These are phyloP conservation scores for Ganoderma lingzhi DNA, from an alignment of 1,284 basidiomycete species.

Conservation along the genomic window DNA sequence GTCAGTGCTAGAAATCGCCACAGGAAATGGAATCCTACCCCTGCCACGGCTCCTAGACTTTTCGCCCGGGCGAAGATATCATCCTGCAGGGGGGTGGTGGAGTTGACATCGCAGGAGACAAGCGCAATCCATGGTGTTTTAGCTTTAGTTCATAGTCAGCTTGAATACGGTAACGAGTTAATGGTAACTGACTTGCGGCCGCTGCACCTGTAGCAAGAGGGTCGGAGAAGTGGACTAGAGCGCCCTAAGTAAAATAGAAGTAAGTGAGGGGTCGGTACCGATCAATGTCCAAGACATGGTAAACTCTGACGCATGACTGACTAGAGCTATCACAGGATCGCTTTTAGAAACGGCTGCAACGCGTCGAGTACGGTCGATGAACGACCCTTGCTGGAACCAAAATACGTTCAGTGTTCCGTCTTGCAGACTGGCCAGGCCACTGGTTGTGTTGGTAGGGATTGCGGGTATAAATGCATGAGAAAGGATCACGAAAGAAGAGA, in stretches of 20 bases:
- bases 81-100: slow-evolving; percentile 7
- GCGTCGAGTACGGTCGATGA: not conserved
- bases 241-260: not conserved
- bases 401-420: not conserved
- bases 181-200: not conserved
- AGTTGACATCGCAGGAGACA: slow-evolving; percentile 21
- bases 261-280: not conserved
- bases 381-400: not conserved
- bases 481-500: slow-evolving; percentile 4
- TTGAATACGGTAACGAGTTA: not conserved
- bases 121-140: slow-evolving; percentile 21
- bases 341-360: not conserved
- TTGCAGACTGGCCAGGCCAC: slow-evolving; percentile 1
- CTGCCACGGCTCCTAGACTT: slow-evolving; percentile 19
- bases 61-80: slow-evolving; percentile 24
- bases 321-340: slow-evolving; percentile 4
- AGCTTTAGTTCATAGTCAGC: not conserved
- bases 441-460: not conserved
- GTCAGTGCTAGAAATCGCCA: not conserved
- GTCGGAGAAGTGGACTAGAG: not conserved
- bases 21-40: not conserved
- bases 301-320: not conserved
- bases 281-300: not conserved
- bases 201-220: not conserved
- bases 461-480: slow-evolving; percentile 1